Conservation (phyloP, 2,329 filamentous ascomycete species). For the Alternaria ethzedia region DNA sequence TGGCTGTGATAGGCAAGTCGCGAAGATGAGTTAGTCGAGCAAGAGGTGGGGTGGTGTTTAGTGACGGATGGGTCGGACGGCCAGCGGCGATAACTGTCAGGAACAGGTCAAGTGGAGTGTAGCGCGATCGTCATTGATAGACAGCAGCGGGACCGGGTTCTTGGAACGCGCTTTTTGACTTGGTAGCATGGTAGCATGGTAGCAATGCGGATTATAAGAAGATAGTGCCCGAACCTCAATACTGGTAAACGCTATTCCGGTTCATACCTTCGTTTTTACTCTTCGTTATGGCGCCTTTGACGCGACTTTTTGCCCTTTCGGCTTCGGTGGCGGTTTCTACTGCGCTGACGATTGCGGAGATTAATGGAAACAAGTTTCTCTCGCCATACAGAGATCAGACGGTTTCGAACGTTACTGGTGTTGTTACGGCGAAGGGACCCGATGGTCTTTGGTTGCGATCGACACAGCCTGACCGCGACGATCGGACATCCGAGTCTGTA, state of each 20-base stretch:
- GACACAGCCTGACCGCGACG: conserved; percentile 61
- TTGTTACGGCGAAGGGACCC: conserved; percentile 68
- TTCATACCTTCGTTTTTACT: not conserved
- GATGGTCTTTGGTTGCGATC: conserved; percentile 71
- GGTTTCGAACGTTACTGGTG: conserved; percentile 66
- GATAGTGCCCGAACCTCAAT: not conserved
- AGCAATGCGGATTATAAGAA: not conserved
- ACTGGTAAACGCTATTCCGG: not conserved
- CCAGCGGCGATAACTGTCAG: not conserved
- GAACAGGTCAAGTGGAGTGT: conserved; percentile 4
- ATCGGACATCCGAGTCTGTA: conserved; percentile 67
- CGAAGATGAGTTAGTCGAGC: not conserved
- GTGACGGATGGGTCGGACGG: not conserved
- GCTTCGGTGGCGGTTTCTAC: conserved; percentile 22
- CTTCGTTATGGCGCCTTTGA: conserved; percentile 18
- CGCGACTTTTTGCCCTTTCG: conserved; percentile 23
- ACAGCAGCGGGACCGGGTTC: conserved; percentile 6
- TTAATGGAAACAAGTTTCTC: conserved; percentile 70
- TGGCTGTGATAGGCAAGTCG: conserved; percentile 2
- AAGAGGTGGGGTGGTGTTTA: not conserved
- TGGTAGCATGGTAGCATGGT: not conserved
- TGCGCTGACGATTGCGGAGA: conserved; percentile 59
- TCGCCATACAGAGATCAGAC: conserved; percentile 65
- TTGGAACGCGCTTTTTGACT: not conserved
- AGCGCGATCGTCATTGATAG: not conserved